Percentiles rank a stretch among this genome's conserved stretches.
phyloP scores from a whole-genome alignment of 2,329 filamentous ascomycete species.

The Fusarium pilosicola region DNA sequence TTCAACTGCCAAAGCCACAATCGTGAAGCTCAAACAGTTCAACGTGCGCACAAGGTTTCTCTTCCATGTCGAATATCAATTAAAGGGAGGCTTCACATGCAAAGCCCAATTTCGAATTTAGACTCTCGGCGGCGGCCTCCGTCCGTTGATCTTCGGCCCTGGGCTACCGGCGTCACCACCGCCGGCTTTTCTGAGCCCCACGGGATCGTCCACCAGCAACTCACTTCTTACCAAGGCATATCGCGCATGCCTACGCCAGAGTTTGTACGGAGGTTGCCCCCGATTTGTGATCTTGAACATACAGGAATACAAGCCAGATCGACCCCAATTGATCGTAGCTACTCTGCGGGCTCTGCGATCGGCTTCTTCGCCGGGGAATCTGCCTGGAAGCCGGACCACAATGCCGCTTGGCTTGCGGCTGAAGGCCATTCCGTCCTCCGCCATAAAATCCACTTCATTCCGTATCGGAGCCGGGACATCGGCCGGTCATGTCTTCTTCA shows the following conservation, averaged over 20 bases:
- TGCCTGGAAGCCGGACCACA: not conserved
- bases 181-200: conserved; percentile 14
- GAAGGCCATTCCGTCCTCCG: conserved; percentile 10
- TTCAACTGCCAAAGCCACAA: conserved; percentile 8
- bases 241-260: not conserved
- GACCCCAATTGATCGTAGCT: not conserved
- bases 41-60: not conserved
- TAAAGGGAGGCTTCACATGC: not conserved
- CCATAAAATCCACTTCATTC: conserved; percentile 25
- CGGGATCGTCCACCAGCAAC: conserved; percentile 25
- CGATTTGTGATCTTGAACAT: conserved; percentile 14
- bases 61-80: not conserved
- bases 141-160: conserved; percentile 23
- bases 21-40: not conserved
- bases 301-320: conserved; percentile 7
- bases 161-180: conserved; percentile 28
- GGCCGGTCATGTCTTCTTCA: not conserved
- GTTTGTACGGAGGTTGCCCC: not conserved
- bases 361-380: not conserved
- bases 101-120: not conserved
- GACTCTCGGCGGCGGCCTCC: conserved; percentile 13
- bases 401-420: conserved; percentile 21
- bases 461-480: conserved; percentile 13
- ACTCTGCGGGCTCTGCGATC: not conserved
- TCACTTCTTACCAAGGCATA: conserved; percentile 22